phyloP scores from a whole-genome alignment of 805 yeast species.

The Candida pseudofarinosa region DNA sequence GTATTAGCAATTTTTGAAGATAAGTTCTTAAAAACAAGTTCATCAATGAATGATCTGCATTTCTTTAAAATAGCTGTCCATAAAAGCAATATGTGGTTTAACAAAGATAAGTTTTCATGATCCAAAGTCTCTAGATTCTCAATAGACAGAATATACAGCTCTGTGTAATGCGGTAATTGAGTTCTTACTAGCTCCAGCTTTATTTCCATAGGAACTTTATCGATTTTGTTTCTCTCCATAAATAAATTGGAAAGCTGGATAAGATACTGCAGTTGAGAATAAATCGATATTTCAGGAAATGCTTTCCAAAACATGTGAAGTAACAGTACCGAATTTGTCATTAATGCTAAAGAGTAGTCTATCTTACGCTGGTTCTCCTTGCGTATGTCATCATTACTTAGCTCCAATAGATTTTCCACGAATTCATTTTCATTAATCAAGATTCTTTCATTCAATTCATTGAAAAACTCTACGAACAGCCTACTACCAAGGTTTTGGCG shows the following conservation, averaged over 20 bases:
- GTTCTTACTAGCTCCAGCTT: slow-evolving; percentile 9
- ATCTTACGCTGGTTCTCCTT: slow-evolving; percentile 14
- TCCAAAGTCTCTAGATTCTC: not conserved
- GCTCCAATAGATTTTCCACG: slow-evolving; percentile 21
- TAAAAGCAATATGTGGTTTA: slow-evolving; percentile 9
- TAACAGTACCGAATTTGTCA: slow-evolving; percentile 15
- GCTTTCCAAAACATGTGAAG: slow-evolving; percentile 20
- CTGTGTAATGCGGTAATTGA: slow-evolving; percentile 13
- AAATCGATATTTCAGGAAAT: slow-evolving; percentile 8
- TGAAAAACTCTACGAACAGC: slow-evolving; percentile 23
- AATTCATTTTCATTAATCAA: slow-evolving; percentile 22
- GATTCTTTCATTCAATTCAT: slow-evolving; percentile 21
- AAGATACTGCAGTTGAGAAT: slow-evolving; percentile 11
- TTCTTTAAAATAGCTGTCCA: slow-evolving; percentile 9
- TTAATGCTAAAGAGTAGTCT: slow-evolving; percentile 8
- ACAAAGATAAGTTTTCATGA: slow-evolving; percentile 3
- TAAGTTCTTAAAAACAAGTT: slow-evolving; percentile 6
- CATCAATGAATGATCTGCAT: slow-evolving; percentile 1
- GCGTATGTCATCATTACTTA: slow-evolving; percentile 7
- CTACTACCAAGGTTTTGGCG: slow-evolving; percentile 10
- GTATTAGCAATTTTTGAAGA: slow-evolving; percentile 5
- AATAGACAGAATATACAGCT: slow-evolving; percentile 1
- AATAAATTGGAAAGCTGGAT: slow-evolving; percentile 7
- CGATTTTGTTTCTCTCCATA: not conserved
- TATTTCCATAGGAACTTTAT: slow-evolving; percentile 4